Base-by-base conservation (phyloP, 2,329 filamentous ascomycete genomes). In the Ceratocystis diversiconidia region DNA sequence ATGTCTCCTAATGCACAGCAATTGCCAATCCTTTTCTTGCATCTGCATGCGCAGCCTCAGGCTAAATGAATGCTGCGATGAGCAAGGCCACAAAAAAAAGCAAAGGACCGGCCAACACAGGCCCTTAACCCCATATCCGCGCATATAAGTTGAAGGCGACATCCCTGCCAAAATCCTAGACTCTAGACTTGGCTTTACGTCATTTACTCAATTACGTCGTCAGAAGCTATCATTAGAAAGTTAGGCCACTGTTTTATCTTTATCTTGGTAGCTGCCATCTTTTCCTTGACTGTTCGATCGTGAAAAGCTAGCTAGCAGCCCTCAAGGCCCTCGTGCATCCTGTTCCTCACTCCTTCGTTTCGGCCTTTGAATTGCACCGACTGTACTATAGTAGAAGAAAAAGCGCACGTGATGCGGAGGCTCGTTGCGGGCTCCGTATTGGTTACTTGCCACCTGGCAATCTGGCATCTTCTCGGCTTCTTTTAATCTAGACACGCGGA, bases 81-180 rank as follows among this genome's bases (percentile, higher is more conserved):
- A 32, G 36, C 36, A 41, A 41, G 12, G 36, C 36, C 36, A 41
- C 3, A 15, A 36, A 19, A 41, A 41, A 41, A 41, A 10, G 48
- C 22, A 52, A 52, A 17, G 48, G 10, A 41, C 46, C n/a, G n/a
- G 46, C 48, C 48, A 52, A 15, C 48, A 28, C 19, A 52, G 22
- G 48, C 48, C 46, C 46, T 22, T 50, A 5, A 7, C 30, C 50
- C 25, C 28, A 28, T 57, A 57, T 17, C 52, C 52, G 17, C 32
- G 52, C 52, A 30, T 30, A 59, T 59, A 59, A 59, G 25, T 19
- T 30, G 17, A 30, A 30, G n/a, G 28, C 32, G 15, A 6, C 32
- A 59, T 59, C 55, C 55, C 55, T 59, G 55, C 32, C 55, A 59
- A 59, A 36, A 59, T 59, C 17, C 55, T n/a, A 28, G 15, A 17